Percentiles rank a stretch among this genome's conserved stretches.
phyloP scores from a whole-genome alignment of 495 filamentous ascomycete genomes.

The Penicillium tannophilum region DNA sequence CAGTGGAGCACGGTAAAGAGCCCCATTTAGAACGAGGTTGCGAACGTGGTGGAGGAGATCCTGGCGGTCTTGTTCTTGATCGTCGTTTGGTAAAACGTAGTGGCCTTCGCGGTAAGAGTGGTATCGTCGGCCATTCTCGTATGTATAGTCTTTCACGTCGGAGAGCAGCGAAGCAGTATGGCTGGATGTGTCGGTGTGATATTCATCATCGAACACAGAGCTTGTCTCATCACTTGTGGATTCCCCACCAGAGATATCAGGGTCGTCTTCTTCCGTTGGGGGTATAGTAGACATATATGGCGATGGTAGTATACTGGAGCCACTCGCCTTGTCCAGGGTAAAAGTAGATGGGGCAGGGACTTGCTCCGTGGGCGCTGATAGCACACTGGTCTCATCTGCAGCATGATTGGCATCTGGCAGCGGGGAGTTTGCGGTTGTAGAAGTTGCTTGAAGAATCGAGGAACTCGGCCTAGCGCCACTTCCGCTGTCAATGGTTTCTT shows the following conservation, averaged over 20 bases:
- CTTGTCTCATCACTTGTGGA: conserved; percentile 17
- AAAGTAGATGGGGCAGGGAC: not conserved
- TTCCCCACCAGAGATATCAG: conserved; percentile 12
- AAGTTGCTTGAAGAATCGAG: not conserved
- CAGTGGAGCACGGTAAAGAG: conserved; percentile 62
- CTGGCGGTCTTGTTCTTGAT: conserved; percentile 43
- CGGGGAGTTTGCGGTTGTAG: not conserved
- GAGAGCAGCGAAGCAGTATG: conserved; percentile 31
- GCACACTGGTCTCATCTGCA: not conserved
- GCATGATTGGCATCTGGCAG: not conserved
- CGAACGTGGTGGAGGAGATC: conserved; percentile 55
- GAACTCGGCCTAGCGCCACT: not conserved
- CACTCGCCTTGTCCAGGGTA: not conserved
- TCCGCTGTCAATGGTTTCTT: conserved; percentile 13
- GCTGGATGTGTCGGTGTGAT: conserved; percentile 27
- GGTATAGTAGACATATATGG: not conserved
- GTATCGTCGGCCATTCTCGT: conserved; percentile 68
- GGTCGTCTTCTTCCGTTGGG: not conserved
- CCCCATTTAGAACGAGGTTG: conserved; percentile 55
- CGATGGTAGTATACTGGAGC: not conserved
- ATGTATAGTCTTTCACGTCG: conserved; percentile 27
- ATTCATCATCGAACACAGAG: conserved; percentile 29
- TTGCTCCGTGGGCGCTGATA: not conserved
- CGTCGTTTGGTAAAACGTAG: conserved; percentile 58
- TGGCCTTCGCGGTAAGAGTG: conserved; percentile 65